Evolutionary conservation across 257 asterid species (phyloP).

Genomic region (Nicotiana undulata): DNA sequence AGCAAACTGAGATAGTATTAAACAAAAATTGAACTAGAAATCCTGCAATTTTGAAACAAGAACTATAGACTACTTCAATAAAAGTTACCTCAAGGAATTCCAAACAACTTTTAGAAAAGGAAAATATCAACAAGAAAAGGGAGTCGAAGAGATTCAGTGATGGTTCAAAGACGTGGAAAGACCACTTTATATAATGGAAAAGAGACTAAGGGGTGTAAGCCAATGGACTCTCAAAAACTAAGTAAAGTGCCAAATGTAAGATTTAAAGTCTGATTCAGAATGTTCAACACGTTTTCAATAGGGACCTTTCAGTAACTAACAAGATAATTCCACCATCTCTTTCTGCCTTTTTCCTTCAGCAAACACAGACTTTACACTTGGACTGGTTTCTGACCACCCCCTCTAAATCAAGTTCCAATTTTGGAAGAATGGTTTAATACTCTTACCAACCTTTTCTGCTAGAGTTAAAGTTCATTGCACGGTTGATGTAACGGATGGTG

Average conservation of each 20-base stretch:
- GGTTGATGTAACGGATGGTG: no score
- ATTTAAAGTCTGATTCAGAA: conserved; percentile 9
- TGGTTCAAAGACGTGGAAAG: background rate
- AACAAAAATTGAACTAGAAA: background rate
- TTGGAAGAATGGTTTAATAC: background rate
- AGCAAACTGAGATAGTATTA: background rate
- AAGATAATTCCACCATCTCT: conserved; percentile 7
- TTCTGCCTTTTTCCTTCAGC: background rate
- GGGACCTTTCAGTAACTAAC: conserved; percentile 20
- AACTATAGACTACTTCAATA: background rate
- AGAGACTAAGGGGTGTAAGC: background rate
- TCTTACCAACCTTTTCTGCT: background rate
- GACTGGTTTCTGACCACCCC: background rate
- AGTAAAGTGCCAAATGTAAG: conserved; percentile 16
- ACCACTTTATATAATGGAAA: conserved; percentile 1
- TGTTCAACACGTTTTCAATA: conserved; percentile 23
- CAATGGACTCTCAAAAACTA: conserved; percentile 16
- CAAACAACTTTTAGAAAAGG: background rate
- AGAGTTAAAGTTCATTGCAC: no score
- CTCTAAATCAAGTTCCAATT: background rate
- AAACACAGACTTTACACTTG: background rate
- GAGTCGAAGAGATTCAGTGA: background rate
- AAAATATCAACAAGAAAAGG: background rate
- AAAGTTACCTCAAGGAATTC: background rate
- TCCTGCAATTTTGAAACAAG: background rate